A percentile compares a stretch with the other conserved stretches of the same genome.
Conservation (phyloP, 805 yeast genomes). For the Torulaspora microellipsoides region DNA sequence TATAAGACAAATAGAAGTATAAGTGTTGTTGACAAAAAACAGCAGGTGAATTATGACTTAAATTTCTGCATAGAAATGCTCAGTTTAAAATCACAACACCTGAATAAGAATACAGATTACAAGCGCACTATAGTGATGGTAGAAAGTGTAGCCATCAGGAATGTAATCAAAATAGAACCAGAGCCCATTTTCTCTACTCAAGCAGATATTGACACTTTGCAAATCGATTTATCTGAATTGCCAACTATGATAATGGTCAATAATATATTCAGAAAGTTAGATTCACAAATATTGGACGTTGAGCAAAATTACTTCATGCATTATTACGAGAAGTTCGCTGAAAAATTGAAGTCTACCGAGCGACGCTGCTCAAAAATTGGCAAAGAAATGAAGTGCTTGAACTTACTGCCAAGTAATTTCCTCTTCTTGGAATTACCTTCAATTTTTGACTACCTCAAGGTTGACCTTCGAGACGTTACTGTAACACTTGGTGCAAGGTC, state of each 20-base stretch:
- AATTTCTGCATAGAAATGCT: slow-evolving; percentile 20
- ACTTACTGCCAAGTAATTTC: slow-evolving; percentile 13
- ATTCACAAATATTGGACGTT: slow-evolving; percentile 26
- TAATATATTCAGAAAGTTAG: slow-evolving; percentile 21
- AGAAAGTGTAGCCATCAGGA: slow-evolving; percentile 20
- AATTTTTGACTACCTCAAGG: slow-evolving; percentile 30
- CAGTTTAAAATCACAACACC: slow-evolving; percentile 23
- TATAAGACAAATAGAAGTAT: slow-evolving; percentile 21
- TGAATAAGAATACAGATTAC: slow-evolving; percentile 14
- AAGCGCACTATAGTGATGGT: slow-evolving; percentile 20
- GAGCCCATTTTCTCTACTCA: slow-evolving; percentile 11
- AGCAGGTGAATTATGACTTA: slow-evolving; percentile 18
- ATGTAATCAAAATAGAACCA: slow-evolving; percentile 26
- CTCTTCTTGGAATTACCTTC: slow-evolving; percentile 33
- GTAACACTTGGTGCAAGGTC: slow-evolving; percentile 41
- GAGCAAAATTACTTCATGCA: slow-evolving; percentile 30
- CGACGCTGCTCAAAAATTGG: slow-evolving; percentile 18
- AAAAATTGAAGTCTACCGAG: slow-evolving; percentile 17
- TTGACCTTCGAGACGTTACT: slow-evolving; percentile 24
- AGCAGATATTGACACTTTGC: slow-evolving; percentile 25
- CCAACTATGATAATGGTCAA: slow-evolving; percentile 29
- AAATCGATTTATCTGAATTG: slow-evolving; percentile 27
- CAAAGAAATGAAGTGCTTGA: slow-evolving; percentile 5
- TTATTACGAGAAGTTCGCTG: slow-evolving; percentile 28
- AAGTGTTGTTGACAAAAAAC: slow-evolving; percentile 4